phyloP scores from a whole-genome alignment of 106 monocot species.

The Acorus gramineus region DNA sequence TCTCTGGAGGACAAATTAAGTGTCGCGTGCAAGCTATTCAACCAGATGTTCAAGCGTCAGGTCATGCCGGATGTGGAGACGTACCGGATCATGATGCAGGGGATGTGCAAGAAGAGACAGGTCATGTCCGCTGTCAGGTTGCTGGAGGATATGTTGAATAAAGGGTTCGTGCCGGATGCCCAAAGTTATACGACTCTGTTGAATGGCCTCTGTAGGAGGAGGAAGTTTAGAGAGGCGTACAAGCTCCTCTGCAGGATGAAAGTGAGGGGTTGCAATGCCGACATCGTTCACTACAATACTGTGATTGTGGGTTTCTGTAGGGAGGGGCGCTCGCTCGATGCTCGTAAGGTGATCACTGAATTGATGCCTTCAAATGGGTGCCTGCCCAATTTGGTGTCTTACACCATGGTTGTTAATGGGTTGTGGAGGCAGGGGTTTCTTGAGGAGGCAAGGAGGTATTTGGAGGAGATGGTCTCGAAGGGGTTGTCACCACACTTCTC shows the following conservation, averaged over 20 bases:
- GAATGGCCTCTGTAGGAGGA: constrained; percentile 76
- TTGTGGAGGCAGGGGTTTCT: constrained; percentile 40
- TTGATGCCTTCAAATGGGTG: constrained; percentile 56
- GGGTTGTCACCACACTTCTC: constrained; percentile 77
- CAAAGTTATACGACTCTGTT: constrained; percentile 65
- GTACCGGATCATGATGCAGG: constrained; percentile 64
- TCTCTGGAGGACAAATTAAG: constrained; percentile 28
- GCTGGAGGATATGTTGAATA: constrained; percentile 90
- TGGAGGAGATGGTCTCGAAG: constrained; percentile 53
- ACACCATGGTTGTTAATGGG: constrained; percentile 52
- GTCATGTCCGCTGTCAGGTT: constrained; percentile 45
- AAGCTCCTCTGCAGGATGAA: constrained; percentile 77
- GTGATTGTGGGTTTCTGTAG: constrained; percentile 62
- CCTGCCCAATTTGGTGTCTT: constrained; percentile 49
- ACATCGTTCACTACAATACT: constrained; percentile 76
- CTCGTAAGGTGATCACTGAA: constrained; percentile 65
- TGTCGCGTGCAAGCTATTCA: constrained; percentile 65
- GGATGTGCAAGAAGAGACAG: constrained; percentile 67
- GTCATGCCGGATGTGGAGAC: constrained; percentile 42
- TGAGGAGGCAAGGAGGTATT: constrained; percentile 46
- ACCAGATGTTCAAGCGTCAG: constrained; percentile 21
- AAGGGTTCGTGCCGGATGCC: constrained; percentile 45
- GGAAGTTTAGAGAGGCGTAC: constrained; percentile 73
- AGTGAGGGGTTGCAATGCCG: constrained; percentile 65
- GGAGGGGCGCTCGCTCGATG: constrained; percentile 54